Conservation (phyloP, 2,329 filamentous ascomycete genomes). For the Cordyceps tenuipes region DNA sequence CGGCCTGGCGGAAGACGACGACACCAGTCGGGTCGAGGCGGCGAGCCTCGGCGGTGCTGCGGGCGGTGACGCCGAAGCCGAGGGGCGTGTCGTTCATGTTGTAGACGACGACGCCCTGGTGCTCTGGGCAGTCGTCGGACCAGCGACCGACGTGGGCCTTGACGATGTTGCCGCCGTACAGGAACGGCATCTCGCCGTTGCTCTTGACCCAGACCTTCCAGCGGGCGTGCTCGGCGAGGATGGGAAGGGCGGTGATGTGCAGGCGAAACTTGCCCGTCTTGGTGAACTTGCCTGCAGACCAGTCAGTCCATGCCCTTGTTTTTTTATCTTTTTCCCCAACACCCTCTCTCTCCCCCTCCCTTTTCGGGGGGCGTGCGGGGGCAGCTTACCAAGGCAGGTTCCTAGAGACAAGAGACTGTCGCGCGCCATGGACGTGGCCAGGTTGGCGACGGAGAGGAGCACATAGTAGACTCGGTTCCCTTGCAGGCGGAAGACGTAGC, state of each 20-base stretch:
- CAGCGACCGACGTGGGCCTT: constrained; percentile 65
- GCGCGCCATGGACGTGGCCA: constrained; percentile 77
- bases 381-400: constrained; percentile 59
- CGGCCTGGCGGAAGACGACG: constrained; percentile 82
- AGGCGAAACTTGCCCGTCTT: constrained; percentile 94
- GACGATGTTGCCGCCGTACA: constrained; percentile 87
- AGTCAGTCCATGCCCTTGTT: background rate
- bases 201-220: constrained; percentile 97
- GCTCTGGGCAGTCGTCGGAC: constrained; percentile 87
- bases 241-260: constrained; percentile 80
- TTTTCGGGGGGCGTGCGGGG: background rate
- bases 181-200: constrained; percentile 94
- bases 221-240: constrained; percentile 82
- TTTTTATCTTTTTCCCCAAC: no score
- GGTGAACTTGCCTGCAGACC: constrained; percentile 70
- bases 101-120: constrained; percentile 83
- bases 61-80: constrained; percentile 87
- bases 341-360: background rate
- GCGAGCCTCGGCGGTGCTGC: constrained; percentile 74
- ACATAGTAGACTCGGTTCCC: constrained; percentile 87
- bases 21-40: constrained; percentile 85
- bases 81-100: constrained; percentile 90
- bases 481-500: constrained; percentile 79
- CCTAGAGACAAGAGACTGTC: constrained; percentile 80
- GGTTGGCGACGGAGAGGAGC: constrained; percentile 77